Evolutionary conservation across 2,329 filamentous ascomycete species (phyloP), one percentile per base, ranked within the genome.

Genomic region (Sclerotinia spermophila): DNA sequence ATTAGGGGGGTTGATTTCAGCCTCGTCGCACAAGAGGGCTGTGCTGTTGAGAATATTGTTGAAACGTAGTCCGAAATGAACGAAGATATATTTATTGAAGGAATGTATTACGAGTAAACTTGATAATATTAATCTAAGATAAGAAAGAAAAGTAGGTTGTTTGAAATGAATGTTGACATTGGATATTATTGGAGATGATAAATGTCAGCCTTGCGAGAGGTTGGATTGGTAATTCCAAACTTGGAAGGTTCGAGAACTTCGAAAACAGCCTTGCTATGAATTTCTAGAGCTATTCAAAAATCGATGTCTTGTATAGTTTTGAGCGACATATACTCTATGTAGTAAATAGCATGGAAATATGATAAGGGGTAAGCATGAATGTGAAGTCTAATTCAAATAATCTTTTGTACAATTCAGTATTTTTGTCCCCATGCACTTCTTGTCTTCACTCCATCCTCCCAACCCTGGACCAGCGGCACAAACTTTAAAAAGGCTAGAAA

Each of bases 321-420:
- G 21, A 45, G 48, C 44, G 5, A 19, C 13, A 27, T 17, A 38
- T 64, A 24, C 2, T 64, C 35, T 15, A 51, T 55, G 48, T 42
- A 13, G 19, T 38, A 33, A 48, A 40, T 7, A 11, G 38, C 42
- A 64, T 53, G 11, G 19, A 30, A 19, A 64, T 24, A 19, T 48
- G n/a, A 8, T 13, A 19, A 42, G 24, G 24, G 67, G 38, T 40
- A n/a, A 48, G 33, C 53, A 42, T 68, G 40, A 55, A 66, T 56
- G 45, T 64, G 35, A 35, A 55, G 62, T 71, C 64, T 71, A 71
- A 60, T 71, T 67, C 42, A 58, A 27, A 44, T 56, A 24, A 66
- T 64, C n/a, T 68, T 70, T 71, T 71, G 64, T 71, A 71, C 69
- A 71, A 61, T 68, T 53, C 44, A 30, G 44, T 66, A 51, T 70